phyloP scores from a whole-genome alignment of 2,329 filamentous ascomycete species.

The Xylariales sp. region DNA sequence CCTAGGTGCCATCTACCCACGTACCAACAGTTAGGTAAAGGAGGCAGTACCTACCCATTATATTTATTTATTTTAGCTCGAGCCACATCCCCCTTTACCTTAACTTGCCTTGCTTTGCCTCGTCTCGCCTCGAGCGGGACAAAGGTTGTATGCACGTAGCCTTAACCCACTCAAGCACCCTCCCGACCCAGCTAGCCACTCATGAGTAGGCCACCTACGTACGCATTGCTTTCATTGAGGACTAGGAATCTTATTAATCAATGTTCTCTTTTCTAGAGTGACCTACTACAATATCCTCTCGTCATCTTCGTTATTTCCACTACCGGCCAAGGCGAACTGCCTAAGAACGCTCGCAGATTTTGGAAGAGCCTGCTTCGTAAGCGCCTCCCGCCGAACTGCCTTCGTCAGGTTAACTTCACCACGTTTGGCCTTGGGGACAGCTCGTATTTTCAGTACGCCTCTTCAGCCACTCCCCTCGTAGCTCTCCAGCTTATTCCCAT shows the following conservation, averaged over 20 bases:
- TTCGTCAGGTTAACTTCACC: constrained; percentile 78
- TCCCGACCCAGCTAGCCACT: neutral
- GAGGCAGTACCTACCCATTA: too few species aligned
- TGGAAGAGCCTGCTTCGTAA: constrained; percentile 88
- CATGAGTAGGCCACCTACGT: neutral
- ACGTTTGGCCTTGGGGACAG: constrained; percentile 94
- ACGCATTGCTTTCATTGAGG: neutral
- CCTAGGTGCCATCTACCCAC: too few species aligned
- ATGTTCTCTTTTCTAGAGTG: constrained; percentile 54
- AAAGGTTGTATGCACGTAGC: neutral
- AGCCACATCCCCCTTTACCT: too few species aligned
- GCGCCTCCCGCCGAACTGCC: constrained; percentile 76
- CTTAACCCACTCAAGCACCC: neutral
- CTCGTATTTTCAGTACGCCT: constrained; percentile 84
- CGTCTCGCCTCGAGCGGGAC: neutral
- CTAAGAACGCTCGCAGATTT: constrained; percentile 81
- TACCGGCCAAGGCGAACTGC: constrained; percentile 93
- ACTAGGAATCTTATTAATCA: constrained; percentile 7
- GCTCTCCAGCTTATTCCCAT: neutral
- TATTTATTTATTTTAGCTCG: too few species aligned
- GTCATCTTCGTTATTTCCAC: constrained; percentile 89
- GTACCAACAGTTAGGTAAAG: too few species aligned
- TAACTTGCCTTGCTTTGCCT: neutral
- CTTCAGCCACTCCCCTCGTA: neutral
- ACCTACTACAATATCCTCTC: constrained; percentile 64